Evolutionary conservation across 73 alveolate species (phyloP).

Genomic region (Paramecium caudatum): DNA sequence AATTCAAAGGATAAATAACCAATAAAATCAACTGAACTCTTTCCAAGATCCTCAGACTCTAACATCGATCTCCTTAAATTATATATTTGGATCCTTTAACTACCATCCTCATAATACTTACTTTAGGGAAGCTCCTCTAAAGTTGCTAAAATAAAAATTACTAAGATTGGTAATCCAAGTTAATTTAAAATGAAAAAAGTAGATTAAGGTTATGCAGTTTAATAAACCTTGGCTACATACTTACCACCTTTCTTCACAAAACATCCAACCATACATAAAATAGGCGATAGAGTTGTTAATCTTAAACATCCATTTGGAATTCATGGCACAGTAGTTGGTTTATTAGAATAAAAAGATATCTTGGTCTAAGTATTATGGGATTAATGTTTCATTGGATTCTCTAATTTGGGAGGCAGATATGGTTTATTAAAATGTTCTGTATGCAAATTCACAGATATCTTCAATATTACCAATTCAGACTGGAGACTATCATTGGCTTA

Average conservation of each 20-base stretch:
- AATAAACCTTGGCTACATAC: background rate
- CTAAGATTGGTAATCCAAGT: background rate
- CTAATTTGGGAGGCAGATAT: constrained; percentile 59
- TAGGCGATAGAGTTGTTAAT: constrained; percentile 71
- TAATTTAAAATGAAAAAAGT: constrained; percentile 3
- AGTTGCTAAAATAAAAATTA: constrained; percentile 65
- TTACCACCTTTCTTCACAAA: constrained; percentile 55
- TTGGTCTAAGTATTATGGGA: constrained; percentile 61
- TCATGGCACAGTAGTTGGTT: constrained; percentile 72
- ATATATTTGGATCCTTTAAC: constrained; percentile 66
- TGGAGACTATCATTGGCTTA: constrained; percentile 33
- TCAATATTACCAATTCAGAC: constrained; percentile 2
- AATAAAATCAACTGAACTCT: constrained; percentile 39
- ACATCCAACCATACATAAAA: constrained; percentile 59
- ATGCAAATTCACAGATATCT: constrained; percentile 45
- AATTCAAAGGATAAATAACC: background rate
- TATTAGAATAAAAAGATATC: constrained; percentile 60
- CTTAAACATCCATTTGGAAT: constrained; percentile 74
- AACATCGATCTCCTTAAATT: constrained; percentile 67
- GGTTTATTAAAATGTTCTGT: constrained; percentile 26
- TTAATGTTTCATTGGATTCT: background rate
- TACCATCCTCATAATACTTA: constrained; percentile 35
- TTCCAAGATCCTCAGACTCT: constrained; percentile 66
- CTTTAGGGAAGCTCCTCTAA: constrained; percentile 66
- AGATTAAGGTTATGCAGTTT: constrained; percentile 17